Evolutionary conservation across 2,329 filamentous ascomycete genomes (phyloP).

Genomic region (Diaporthe destruens): DNA sequence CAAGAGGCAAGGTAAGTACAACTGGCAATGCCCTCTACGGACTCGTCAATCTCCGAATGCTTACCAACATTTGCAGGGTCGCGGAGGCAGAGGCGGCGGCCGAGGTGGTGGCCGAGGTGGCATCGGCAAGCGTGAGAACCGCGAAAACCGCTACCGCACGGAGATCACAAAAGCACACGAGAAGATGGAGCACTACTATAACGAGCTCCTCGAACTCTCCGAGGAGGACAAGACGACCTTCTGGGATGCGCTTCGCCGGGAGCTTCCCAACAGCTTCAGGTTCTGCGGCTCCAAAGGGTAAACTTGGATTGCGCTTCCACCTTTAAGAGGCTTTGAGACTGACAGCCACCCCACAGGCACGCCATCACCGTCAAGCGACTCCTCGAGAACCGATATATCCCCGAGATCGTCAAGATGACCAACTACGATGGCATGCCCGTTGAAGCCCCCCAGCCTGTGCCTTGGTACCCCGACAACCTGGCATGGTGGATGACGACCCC

Average conservation of each 20-base stretch:
- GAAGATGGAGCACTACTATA: slow-evolving; percentile 89
- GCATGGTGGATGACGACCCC: slow-evolving; percentile 99
- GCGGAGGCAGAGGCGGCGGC: slow-evolving; percentile 39
- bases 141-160: slow-evolving; percentile 61
- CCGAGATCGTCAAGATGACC: slow-evolving; percentile 87
- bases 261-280: slow-evolving; percentile 96
- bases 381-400: slow-evolving; percentile 89
- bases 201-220: slow-evolving; percentile 78
- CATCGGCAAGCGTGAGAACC: slow-evolving; percentile 54
- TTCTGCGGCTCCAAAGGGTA: slow-evolving; percentile 96
- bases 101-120: slow-evolving; percentile 47
- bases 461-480: slow-evolving; percentile 94
- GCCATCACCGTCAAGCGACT: slow-evolving; percentile 92
- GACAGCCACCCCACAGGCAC: slow-evolving; percentile 67
- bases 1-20: slow-evolving; percentile 1
- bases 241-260: slow-evolving; percentile 85
- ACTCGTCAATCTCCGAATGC: not conserved
- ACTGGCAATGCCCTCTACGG: not conserved
- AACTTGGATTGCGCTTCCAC: slow-evolving; percentile 44
- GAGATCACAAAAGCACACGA: slow-evolving; percentile 84
- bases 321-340: not conserved
- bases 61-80: slow-evolving; percentile 21
- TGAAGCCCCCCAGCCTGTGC: slow-evolving; percentile 82
- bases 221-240: slow-evolving; percentile 84
- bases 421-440: slow-evolving; percentile 85